These are phyloP conservation scores for Colletotrichum eleusines DNA, from an alignment of 2,329 filamentous ascomycete species.

Conservation along the genomic window DNA sequence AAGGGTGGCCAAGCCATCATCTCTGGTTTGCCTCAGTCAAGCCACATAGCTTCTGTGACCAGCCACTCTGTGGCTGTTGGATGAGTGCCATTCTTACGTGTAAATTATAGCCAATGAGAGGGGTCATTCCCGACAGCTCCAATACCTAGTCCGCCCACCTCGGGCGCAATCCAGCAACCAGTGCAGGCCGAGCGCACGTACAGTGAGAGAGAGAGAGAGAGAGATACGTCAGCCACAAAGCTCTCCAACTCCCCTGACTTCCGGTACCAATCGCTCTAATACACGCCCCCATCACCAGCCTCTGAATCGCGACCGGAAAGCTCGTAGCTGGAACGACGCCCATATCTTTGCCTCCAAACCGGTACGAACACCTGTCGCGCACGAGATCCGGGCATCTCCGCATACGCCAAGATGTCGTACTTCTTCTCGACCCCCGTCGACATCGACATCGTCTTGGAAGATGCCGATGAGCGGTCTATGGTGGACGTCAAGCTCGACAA, in stretches of 20 bases:
- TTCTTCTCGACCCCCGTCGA: conserved; percentile 99
- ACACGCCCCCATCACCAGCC: background rate
- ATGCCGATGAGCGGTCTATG: conserved; percentile 92
- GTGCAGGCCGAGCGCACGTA: conserved; percentile 21
- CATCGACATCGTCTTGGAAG: conserved; percentile 97
- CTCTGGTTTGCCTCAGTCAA: background rate
- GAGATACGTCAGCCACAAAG: conserved; percentile 35
- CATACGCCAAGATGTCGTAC: conserved; percentile 81
- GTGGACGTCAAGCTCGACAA: conserved; percentile 99
- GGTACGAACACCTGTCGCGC: conserved; percentile 1
- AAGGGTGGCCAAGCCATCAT: background rate
- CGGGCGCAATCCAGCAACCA: conserved; percentile 23
- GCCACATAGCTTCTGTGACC: background rate
- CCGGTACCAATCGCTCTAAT: conserved; percentile 9
- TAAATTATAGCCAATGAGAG: conserved; percentile 5
- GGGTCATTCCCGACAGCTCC: conserved; percentile 23
- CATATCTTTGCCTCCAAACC: conserved; percentile 2
- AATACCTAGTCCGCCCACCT: conserved; percentile 18
- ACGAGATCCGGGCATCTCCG: conserved; percentile 34
- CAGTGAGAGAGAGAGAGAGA: background rate
- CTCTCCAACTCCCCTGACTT: conserved; percentile 3
- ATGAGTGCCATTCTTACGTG: conserved; percentile 32
- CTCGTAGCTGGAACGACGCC: conserved; percentile 10
- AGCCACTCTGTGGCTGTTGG: background rate
- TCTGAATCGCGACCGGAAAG: background rate